Evolutionary conservation across 371 early-diverging fungal genomes (phyloP).

Genomic region (Umbelopsis sp.): DNA sequence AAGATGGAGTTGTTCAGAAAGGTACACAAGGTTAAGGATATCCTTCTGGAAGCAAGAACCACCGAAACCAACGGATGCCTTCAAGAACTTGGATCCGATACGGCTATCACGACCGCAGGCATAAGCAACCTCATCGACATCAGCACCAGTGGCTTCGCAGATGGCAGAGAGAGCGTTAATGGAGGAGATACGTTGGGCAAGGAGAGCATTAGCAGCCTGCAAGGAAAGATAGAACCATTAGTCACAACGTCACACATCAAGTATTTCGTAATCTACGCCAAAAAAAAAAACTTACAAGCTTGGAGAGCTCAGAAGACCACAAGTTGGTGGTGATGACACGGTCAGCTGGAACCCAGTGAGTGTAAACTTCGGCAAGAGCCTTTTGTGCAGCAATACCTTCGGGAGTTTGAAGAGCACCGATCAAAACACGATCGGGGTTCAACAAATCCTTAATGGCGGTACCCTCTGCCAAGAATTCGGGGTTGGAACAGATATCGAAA

Average conservation of each 20-base stretch:
- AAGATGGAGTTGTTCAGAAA: slow-evolving; percentile 81
- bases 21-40: slow-evolving; percentile 90
- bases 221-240: not conserved
- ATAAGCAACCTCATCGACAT: slow-evolving; percentile 93
- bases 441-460: slow-evolving; percentile 88
- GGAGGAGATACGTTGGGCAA: slow-evolving; percentile 95
- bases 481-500: slow-evolving; percentile 93
- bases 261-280: not conserved
- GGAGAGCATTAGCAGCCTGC: slow-evolving; percentile 88
- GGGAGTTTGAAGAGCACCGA: slow-evolving; percentile 84
- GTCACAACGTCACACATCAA: no score
- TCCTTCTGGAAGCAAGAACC: slow-evolving; percentile 98
- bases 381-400: slow-evolving; percentile 80
- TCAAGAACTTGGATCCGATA: slow-evolving; percentile 92
- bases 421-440: slow-evolving; percentile 91
- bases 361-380: slow-evolving; percentile 78
- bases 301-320: slow-evolving; percentile 96
- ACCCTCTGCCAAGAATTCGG: slow-evolving; percentile 97
- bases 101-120: slow-evolving; percentile 90
- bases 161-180: slow-evolving; percentile 92
- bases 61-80: slow-evolving; percentile 94
- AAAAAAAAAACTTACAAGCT: slow-evolving; percentile 48
- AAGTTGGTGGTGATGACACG: slow-evolving; percentile 90
- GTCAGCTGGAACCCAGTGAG: slow-evolving; percentile 83
- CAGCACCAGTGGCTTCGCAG: slow-evolving; percentile 94